Percentiles rank a stretch among this genome's conserved stretches.
Conservation (phyloP, 306 rosid genomes). For the Trifolium fragiferum region DNA sequence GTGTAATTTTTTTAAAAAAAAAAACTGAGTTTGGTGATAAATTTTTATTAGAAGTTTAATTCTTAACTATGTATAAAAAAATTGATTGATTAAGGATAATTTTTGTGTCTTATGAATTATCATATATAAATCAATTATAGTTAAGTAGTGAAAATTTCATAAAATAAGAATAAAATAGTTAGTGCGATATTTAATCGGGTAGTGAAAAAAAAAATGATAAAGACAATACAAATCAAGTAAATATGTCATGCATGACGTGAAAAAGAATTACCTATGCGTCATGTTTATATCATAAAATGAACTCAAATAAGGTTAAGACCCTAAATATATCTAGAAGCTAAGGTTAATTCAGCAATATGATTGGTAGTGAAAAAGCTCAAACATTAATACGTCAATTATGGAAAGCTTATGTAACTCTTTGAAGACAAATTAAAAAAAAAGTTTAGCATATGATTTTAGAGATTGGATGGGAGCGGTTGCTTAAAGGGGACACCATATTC, state of each 20-base stretch:
- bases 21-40: too few relatives aligned
- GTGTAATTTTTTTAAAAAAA: too few relatives aligned
- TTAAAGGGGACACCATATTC: slow-evolving; percentile 49
- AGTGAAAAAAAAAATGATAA: too few relatives aligned
- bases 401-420: slow-evolving; percentile 34
- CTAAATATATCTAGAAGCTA: slow-evolving; percentile 37
- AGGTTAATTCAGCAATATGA: slow-evolving; percentile 21
- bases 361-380: slow-evolving; percentile 41
- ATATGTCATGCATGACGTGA: slow-evolving; percentile 21
- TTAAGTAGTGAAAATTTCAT: too few relatives aligned
- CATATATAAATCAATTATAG: too few relatives aligned
- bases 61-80: too few relatives aligned
- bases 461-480: slow-evolving; percentile 57
- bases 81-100: too few relatives aligned
- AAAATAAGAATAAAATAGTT: too few relatives aligned
- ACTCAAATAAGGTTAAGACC: slow-evolving; percentile 19
- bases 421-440: slow-evolving; percentile 23
- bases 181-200: too few relatives aligned
- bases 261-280: slow-evolving; percentile 34
- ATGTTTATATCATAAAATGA: slow-evolving; percentile 33
- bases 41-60: too few relatives aligned
- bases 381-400: slow-evolving; percentile 41
- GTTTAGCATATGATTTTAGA: slow-evolving; percentile 15
- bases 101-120: too few relatives aligned
- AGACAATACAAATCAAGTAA: slow-evolving; percentile 2